Percentiles rank a stretch among this genome's conserved stretches.
These are phyloP conservation scores for Aspergillus neoniger DNA, from an alignment of 2,329 filamentous ascomycete species.

Conservation along the genomic window DNA sequence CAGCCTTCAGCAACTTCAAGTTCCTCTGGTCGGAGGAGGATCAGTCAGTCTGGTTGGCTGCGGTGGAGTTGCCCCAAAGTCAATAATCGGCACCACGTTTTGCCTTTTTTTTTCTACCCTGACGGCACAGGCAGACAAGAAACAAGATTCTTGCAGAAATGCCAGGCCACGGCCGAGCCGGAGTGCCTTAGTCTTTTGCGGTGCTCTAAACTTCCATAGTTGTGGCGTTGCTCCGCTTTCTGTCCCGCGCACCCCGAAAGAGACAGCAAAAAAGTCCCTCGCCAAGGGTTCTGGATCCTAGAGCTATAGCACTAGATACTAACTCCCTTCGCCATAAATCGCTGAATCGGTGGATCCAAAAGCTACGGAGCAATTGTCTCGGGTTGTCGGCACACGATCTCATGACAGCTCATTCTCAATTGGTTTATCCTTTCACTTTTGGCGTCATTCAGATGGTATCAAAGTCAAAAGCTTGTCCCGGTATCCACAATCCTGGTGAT, in stretches of 20 bases:
- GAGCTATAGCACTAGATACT: neutral
- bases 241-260: neutral
- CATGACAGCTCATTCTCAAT: neutral
- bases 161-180: neutral
- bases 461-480: neutral
- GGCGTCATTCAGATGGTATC: neutral
- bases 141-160: neutral
- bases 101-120: neutral
- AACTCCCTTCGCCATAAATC: neutral
- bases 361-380: neutral
- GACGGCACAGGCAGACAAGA: neutral
- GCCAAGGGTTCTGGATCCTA: neutral
- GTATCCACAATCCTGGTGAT: neutral
- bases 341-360: too few species aligned
- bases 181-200: neutral
- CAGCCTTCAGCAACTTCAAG: neutral
- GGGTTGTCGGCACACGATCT: neutral
- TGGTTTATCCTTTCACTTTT: neutral
- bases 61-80: constrained; percentile 9
- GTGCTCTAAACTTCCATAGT: neutral
- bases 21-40: neutral
- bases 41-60: constrained; percentile 6
- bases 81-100: constrained; percentile 10
- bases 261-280: neutral
- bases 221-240: neutral